Conservation (phyloP, 2,329 filamentous ascomycete genomes). For the Claviceps capensis region DNA sequence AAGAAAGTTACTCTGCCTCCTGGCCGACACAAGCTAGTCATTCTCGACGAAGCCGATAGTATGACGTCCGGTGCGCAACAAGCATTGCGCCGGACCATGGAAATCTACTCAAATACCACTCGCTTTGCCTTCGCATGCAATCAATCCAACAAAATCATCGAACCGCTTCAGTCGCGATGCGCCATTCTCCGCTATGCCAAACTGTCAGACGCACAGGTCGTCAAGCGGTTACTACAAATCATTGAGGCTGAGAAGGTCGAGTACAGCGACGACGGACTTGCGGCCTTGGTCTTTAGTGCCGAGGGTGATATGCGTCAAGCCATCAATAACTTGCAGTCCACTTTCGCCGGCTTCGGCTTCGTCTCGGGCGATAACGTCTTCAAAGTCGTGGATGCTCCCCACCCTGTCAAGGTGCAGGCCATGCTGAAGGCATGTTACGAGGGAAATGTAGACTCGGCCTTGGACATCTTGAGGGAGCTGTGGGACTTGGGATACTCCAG, state of each 20-base stretch:
- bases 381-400: constrained; percentile 89
- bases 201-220: constrained; percentile 82
- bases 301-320: constrained; percentile 98
- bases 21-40: constrained; percentile 89
- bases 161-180: constrained; percentile 93
- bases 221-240: constrained; percentile 82
- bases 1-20: constrained; percentile 93
- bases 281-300: constrained; percentile 91
- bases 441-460: constrained; percentile 72
- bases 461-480: constrained; percentile 77
- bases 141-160: constrained; percentile 98
- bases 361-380: constrained; percentile 98
- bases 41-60: constrained; percentile 93
- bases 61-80: constrained; percentile 98
- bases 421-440: constrained; percentile 98
- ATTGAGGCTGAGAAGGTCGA: constrained; percentile 84
- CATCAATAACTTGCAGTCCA: constrained; percentile 96
- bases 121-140: constrained; percentile 98
- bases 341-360: constrained; percentile 84
- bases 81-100: constrained; percentile 89
- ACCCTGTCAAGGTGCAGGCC: constrained; percentile 95
- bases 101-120: constrained; percentile 94
- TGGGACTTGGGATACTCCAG: constrained; percentile 96
- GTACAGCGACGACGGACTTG: constrained; percentile 84
- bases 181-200: constrained; percentile 90